Conservation (phyloP, 2,329 filamentous ascomycete genomes). For the Aspergillus sp. region DNA sequence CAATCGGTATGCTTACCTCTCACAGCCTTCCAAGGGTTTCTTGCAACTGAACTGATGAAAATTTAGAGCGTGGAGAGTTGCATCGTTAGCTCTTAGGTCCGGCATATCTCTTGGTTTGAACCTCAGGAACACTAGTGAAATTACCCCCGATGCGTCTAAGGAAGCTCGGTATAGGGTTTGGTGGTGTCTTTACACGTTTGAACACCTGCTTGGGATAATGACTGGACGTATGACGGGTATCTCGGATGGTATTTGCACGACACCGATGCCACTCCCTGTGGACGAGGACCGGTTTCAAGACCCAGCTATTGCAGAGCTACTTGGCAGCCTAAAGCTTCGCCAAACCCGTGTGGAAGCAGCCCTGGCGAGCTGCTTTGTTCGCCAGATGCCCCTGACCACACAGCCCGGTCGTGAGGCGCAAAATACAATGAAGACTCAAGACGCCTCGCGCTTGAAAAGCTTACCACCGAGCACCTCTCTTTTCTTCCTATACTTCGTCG, state of each 20-base stretch:
- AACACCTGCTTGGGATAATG: conserved; percentile 47
- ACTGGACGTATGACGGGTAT: conserved; percentile 48
- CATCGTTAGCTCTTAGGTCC: conserved; percentile 43
- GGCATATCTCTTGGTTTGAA: conserved; percentile 46
- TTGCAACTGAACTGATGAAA: neutral
- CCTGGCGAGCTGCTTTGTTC: conserved; percentile 32
- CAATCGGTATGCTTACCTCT: conserved; percentile 36
- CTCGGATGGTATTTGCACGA: conserved; percentile 43
- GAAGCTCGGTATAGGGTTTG: conserved; percentile 48
- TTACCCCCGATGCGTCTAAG: conserved; percentile 40
- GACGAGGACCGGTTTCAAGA: conserved; percentile 41
- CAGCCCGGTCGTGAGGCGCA: conserved; percentile 25
- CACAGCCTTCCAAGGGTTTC: neutral
- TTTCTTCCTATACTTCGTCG: conserved; percentile 41
- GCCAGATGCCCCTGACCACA: conserved; percentile 33
- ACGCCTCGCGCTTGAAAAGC: conserved; percentile 37
- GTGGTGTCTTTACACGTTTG: conserved; percentile 47
- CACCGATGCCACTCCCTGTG: conserved; percentile 43
- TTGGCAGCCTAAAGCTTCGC: conserved; percentile 31
- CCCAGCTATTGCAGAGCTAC: conserved; percentile 31
- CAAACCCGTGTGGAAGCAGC: conserved; percentile 32
- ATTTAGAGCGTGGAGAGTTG: conserved; percentile 43
- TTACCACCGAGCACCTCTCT: conserved; percentile 36
- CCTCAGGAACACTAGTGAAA: conserved; percentile 42
- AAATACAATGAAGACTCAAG: conserved; percentile 23